Evolutionary conservation across 495 filamentous ascomycete species (phyloP), one percentile per base, ranked within the genome.

Genomic region (Hypoxylon lienhwacheense): DNA sequence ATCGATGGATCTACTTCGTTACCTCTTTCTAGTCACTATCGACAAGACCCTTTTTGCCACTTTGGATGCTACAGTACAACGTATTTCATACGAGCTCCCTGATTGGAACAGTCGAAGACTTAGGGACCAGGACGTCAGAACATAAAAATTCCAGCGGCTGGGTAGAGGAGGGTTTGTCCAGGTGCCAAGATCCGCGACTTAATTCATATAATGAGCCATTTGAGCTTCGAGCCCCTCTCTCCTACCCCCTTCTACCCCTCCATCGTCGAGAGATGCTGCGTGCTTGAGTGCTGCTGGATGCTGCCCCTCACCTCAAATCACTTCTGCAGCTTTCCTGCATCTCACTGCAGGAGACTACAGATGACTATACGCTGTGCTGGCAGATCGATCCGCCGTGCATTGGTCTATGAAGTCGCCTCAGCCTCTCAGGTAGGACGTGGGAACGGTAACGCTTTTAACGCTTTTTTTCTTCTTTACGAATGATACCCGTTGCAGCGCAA

Each of bases 181-280:
- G 41, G 44, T 41, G 57, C 57, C 57, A 55, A 55, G 51, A 14
- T 21, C 37, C 22, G n/a, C 40, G 44, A 51, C 47, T 46, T 54
- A 40, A 36, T 1, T 41, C 51, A 55, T 45, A 32, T 29, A 19
- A 50, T 48, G 47, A 61, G 61, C 59, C 39, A 61, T 61, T 56
- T 53, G 33, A 59, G 46, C n/a, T n/a, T n/a, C n/a, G n/a, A n/a
- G n/a, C n/a, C n/a, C n/a, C n/a, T n/a, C n/a, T n/a, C n/a, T n/a
- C n/a, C n/a, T n/a, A n/a, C 65, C 62, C 65, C 65, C 63, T 59
- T 53, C 59, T 67, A 65, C 65, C 65, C 65, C 65, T 67, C 65
- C 65, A 65, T 67, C 62, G 12, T 46, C 36, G 19, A 48, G 14
- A 58, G 14, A 54, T n/a, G n/a, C n/a, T n/a, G n/a, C n/a, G n/a